Evolutionary conservation across 1,139 yeast genomes (phyloP).

Genomic region (Pneumocystis sp.): DNA sequence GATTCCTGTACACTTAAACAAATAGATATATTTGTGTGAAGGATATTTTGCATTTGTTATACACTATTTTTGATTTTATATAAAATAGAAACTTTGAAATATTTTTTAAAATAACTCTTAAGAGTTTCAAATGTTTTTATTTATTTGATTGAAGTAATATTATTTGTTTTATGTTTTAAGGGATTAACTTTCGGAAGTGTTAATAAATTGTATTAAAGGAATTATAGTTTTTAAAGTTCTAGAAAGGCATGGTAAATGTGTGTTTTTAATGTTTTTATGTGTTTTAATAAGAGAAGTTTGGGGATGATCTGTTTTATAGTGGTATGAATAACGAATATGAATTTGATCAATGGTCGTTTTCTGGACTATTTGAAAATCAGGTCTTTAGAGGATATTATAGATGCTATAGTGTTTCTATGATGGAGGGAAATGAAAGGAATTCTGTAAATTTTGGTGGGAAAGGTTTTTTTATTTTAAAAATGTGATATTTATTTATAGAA

Average conservation of each 20-base stretch:
- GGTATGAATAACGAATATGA: slow-evolving; percentile 24
- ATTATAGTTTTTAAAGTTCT: background rate
- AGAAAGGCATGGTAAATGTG: background rate
- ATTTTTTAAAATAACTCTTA: too few relatives aligned
- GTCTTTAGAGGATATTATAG: slow-evolving; percentile 69
- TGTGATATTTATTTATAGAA: background rate
- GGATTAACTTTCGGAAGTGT: background rate
- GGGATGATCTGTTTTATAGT: background rate
- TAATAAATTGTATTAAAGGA: background rate
- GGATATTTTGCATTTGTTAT: too few relatives aligned
- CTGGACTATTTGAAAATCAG: slow-evolving; percentile 19
- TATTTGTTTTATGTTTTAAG: background rate
- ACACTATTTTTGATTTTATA: too few relatives aligned
- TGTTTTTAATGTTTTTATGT: slow-evolving; percentile 1
- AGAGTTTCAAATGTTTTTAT: background rate
- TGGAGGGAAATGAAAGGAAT: slow-evolving; percentile 67
- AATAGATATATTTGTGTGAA: too few relatives aligned
- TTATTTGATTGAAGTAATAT: too few relatives aligned
- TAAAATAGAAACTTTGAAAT: too few relatives aligned
- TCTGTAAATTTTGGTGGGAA: slow-evolving; percentile 94
- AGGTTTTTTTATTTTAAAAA: background rate
- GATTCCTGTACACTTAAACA: too few relatives aligned
- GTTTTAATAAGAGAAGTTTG: slow-evolving; percentile 3
- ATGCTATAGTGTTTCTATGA: slow-evolving; percentile 82
- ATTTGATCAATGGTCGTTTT: slow-evolving; percentile 21